Base-by-base conservation (phyloP, 169 alveolate genomes). In the Plasmodium cynomolgi region DNA sequence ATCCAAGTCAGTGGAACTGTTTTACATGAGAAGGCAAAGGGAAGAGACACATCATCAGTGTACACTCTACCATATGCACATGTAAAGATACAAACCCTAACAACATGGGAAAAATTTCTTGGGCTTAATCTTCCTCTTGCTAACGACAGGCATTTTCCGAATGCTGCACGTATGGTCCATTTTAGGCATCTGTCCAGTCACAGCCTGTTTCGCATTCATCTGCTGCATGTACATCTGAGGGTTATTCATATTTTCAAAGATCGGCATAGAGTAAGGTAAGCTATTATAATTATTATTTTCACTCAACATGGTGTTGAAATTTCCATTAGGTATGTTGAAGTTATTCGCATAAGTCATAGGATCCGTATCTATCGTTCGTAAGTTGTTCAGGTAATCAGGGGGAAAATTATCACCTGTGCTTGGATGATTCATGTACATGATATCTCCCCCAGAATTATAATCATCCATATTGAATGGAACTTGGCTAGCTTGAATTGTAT, bases 181-280 rank as follows among this genome's bases (percentile, higher is more conserved):
- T 50, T 90, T 41, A 23, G 74, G 94, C 26, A 39, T 44, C 11
- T 68, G 75, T 26, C 50, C 50, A 80, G 56, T 44, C 6, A 79
- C 37, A 15, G 77, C n/a, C 73, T 80, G 91, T 26, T 90, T 90
- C 47, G 31, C 79, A 68, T 90, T 71, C 84, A 90, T 58, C 50
- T 90, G 91, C 50, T 62, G 94, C 94, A 90, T 90, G 50, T 34
- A 90, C 94, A 90, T 90, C 74, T 90, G 90, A 17, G 94, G 94
- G 33, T 90, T 90, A 68, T 90, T 90, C 94, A 90, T 90, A 90
- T 81, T 90, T 90, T 90, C 94, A 62, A 80, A 90, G 33, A 90
- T 71, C 15, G 94, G 91, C 83, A 90, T 90, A 31, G 94, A 54
- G 29, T 90, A 90, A 80, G 81, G 94, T 9, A 81, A 7, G 74